Base-by-base conservation (phyloP, 257 asterid species). In the Catharanthus roseus region DNA sequence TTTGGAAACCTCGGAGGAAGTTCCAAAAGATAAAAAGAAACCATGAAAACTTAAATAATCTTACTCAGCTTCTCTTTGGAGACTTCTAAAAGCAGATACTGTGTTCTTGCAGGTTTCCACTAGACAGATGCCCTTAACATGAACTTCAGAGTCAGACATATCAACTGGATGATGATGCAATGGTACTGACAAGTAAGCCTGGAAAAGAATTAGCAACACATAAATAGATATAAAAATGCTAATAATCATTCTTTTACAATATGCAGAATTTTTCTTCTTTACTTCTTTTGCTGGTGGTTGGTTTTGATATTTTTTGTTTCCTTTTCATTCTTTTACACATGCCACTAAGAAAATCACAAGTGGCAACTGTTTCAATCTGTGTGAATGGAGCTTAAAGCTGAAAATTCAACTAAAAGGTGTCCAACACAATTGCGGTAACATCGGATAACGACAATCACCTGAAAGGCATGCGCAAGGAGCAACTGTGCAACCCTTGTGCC, bases 391-490 rank as follows among this genome's bases (percentile, higher is more conserved):
- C 75, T 54, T 55, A 65, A 70, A 33, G 58, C 57, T 57, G 53
- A 57, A 71, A 57, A 19, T 49, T 70, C 24, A 65, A 23, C 54
- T 51, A 49, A 75, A 53, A 55, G n/a, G n/a, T 50, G 57, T 62
- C 49, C 6, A 57, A 39, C 65, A 74, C 21, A 64, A 65, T 18
- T 13, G 66, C 24, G 58, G 24, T 10, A 10, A 24, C 60, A 60
- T 28, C 41, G 23, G 70, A 67, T 23, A 76, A 68, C 50, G 44
- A 67, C 11, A 75, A 60, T 77, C 77, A 93, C 98, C 95, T 87
- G 87, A 82, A 89, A 93, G 77, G 82, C 96, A 78, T 85, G 79
- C 47, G 96, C 90, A 82, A 93, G 75, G 65, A 93, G 92, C 82
- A 87, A 81, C 68, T 90, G 96, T 78, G 89, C 84, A 23, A 81